These are phyloP conservation scores for Graphilbum ipis-grandicollis DNA, from an alignment of 2,329 filamentous ascomycete genomes.

Conservation along the genomic window DNA sequence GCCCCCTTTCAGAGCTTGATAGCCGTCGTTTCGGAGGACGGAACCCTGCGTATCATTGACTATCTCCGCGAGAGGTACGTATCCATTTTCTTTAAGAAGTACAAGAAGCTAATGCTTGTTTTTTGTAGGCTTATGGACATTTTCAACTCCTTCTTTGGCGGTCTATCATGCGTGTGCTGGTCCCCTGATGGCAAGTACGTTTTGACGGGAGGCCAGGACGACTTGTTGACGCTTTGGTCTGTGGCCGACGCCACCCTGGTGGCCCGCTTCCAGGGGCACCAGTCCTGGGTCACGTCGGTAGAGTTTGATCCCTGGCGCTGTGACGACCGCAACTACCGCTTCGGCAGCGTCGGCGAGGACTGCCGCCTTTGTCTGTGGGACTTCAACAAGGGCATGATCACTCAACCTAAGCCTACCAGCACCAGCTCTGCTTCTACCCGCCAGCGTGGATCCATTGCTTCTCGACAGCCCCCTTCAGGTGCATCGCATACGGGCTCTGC, in stretches of 20 bases:
- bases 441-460: constrained; percentile 38
- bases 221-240: constrained; percentile 91
- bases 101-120: constrained; percentile 59
- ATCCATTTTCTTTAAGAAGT: neutral
- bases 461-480: constrained; percentile 24
- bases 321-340: constrained; percentile 86
- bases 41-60: constrained; percentile 76
- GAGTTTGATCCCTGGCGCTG: constrained; percentile 96
- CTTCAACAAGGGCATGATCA: constrained; percentile 92
- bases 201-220: constrained; percentile 87
- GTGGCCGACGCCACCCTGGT: constrained; percentile 69
- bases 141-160: constrained; percentile 85
- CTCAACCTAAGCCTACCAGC: constrained; percentile 56
- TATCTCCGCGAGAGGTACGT: constrained; percentile 76
- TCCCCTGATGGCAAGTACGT: constrained; percentile 94
- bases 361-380: constrained; percentile 86
- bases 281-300: constrained; percentile 86
- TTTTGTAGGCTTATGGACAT: constrained; percentile 61
- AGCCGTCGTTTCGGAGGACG: constrained; percentile 83
- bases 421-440: constrained; percentile 27
- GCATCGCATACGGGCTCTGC: constrained; percentile 40
- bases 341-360: constrained; percentile 92
- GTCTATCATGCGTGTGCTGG: constrained; percentile 87
- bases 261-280: constrained; percentile 84
- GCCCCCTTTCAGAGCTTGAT: constrained; percentile 78